Evolutionary conservation across 2,329 filamentous ascomycete species (phyloP).

Genomic region (Fusarium sterilihyphosum): DNA sequence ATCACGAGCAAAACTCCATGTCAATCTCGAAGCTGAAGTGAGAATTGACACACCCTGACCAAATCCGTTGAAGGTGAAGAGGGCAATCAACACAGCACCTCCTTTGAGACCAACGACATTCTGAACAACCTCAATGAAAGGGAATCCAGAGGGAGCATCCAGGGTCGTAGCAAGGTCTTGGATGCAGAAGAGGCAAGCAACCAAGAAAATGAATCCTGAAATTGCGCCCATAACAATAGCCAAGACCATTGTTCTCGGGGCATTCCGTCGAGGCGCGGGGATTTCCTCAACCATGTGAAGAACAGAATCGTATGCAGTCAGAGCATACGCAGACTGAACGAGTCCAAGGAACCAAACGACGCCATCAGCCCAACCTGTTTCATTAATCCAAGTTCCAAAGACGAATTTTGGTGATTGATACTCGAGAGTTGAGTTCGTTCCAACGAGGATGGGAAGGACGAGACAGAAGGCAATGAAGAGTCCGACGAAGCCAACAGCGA

Average conservation of each 20-base stretch:
- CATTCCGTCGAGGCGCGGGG: conserved; percentile 60
- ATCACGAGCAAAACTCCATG: conserved; percentile 64
- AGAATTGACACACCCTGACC: conserved; percentile 62
- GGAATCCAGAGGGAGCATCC: conserved; percentile 52
- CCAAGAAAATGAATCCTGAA: conserved; percentile 61
- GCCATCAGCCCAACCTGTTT: conserved; percentile 60
- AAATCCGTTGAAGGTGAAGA: conserved; percentile 66
- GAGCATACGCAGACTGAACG: conserved; percentile 64
- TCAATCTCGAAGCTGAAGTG: conserved; percentile 62
- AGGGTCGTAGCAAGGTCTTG: conserved; percentile 56
- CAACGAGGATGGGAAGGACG: conserved; percentile 61
- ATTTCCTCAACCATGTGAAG: conserved; percentile 69
- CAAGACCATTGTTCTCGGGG: conserved; percentile 61
- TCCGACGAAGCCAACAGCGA: conserved; percentile 61
- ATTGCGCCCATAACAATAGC: conserved; percentile 58
- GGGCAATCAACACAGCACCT: conserved; percentile 55
- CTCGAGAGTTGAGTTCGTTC: conserved; percentile 52
- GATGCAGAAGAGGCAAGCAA: conserved; percentile 61
- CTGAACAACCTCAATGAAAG: conserved; percentile 60
- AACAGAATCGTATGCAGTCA: conserved; percentile 63
- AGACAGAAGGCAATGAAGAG: conserved; percentile 63
- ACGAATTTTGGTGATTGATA: conserved; percentile 63
- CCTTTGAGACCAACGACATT: conserved; percentile 48
- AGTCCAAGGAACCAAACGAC: conserved; percentile 67
- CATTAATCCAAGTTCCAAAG: conserved; percentile 58